Percentiles rank a stretch among this genome's conserved stretches.
Evolutionary conservation across 163 green algal species (phyloP).

Genomic region (Chloromonas sp.): DNA sequence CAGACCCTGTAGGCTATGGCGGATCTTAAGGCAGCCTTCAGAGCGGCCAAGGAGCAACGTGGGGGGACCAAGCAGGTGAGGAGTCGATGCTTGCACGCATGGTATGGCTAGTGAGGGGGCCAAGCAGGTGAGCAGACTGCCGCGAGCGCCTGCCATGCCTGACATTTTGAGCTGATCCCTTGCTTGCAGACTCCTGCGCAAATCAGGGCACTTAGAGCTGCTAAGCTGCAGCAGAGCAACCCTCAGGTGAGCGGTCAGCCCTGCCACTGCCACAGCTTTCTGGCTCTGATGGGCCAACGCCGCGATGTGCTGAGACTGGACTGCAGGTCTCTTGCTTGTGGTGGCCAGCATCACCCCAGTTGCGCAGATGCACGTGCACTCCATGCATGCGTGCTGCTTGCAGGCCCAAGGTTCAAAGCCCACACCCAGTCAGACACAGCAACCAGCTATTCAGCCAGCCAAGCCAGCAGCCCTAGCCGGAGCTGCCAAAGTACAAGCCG

Average conservation of each 20-base stretch:
- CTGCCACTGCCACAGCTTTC: too few species aligned
- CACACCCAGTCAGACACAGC: too few species aligned
- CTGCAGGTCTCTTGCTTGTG: too few species aligned
- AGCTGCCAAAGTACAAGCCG: too few species aligned
- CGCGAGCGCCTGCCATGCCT: too few species aligned
- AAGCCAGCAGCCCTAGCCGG: not conserved
- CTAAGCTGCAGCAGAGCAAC: not conserved
- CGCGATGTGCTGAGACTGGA: too few species aligned
- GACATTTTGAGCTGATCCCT: not conserved
- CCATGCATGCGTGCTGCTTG: not conserved
- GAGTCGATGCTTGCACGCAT: not conserved
- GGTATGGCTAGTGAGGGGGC: too few species aligned
- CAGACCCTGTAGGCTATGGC: not conserved
- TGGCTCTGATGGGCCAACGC: too few species aligned
- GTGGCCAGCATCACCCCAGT: too few species aligned
- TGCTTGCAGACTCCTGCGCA: not conserved
- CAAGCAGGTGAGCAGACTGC: too few species aligned
- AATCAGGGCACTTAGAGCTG: not conserved
- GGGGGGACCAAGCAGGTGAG: not conserved
- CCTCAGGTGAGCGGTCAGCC: not conserved
- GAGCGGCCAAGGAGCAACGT: slow-evolving; percentile 1
- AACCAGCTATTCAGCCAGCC: too few species aligned
- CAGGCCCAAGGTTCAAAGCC: too few species aligned
- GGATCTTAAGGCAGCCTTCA: not conserved
- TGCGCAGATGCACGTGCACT: not conserved